Percentiles rank a stretch among this genome's conserved stretches.
phyloP scores from a whole-genome alignment of 2,329 filamentous ascomycete genomes.

The Monosporascus sp. region DNA sequence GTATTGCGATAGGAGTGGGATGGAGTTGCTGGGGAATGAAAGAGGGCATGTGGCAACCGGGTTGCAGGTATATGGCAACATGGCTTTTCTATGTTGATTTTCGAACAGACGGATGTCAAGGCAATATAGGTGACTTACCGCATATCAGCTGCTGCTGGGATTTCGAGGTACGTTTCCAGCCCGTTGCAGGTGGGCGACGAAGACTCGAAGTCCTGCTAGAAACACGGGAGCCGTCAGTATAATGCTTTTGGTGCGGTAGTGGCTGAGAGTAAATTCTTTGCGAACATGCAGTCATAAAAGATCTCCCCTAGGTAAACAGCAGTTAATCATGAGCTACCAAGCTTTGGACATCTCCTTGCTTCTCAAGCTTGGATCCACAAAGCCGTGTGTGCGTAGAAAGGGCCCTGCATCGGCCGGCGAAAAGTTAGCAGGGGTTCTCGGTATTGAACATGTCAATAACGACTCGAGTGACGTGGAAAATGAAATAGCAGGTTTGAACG shows the following conservation, averaged over 20 bases:
- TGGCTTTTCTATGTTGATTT: neutral
- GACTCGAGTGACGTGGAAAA: neutral
- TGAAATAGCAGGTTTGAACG: neutral
- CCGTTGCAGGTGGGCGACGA: slow-evolving; percentile 43
- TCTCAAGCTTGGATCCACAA: neutral
- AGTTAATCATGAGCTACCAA: slow-evolving; percentile 16
- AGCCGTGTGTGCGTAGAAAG: neutral
- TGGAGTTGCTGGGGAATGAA: no score
- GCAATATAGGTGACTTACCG: slow-evolving; percentile 38
- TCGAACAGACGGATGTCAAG: neutral
- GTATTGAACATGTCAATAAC: neutral
- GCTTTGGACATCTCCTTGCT: slow-evolving; percentile 18
- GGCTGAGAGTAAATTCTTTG: neutral
- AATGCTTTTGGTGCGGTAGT: slow-evolving; percentile 14
- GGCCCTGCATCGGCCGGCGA: neutral
- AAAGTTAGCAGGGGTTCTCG: neutral
- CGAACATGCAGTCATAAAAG: neutral
- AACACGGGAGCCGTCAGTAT: slow-evolving; percentile 28
- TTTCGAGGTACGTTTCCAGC: slow-evolving; percentile 47
- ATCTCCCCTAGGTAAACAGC: slow-evolving; percentile 14
- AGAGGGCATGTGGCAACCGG: no score
- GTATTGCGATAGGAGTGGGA: neutral
- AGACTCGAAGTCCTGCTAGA: slow-evolving; percentile 50
- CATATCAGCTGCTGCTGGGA: slow-evolving; percentile 47
- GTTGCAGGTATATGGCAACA: no score